These are phyloP conservation scores for Saxophila tyrrhenica DNA, from an alignment of 495 filamentous ascomycete species.

Conservation along the genomic window DNA sequence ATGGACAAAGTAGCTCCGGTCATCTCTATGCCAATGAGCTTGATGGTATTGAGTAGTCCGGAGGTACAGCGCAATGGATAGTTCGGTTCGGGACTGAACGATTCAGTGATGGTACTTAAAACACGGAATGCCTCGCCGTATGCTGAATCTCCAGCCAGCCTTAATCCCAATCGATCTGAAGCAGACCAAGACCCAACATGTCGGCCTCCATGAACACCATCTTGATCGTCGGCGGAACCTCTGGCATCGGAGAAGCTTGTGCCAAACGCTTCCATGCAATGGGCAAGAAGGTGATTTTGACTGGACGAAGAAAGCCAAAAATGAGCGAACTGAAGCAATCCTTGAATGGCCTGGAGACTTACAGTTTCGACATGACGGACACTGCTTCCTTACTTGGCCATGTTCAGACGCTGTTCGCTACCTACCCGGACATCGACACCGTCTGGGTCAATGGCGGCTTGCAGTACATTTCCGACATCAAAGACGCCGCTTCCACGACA, in stretches of 20 bases:
- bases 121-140: too few relatives aligned
- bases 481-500: constrained; percentile 18
- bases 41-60: too few relatives aligned
- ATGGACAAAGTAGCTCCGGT: too few relatives aligned
- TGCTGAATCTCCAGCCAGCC: too few relatives aligned
- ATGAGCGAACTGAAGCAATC: constrained; percentile 23
- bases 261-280: constrained; percentile 11
- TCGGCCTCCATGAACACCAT: constrained; percentile 6
- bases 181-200: not conserved
- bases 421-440: constrained; percentile 29
- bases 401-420: constrained; percentile 20
- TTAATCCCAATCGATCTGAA: too few relatives aligned
- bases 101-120: too few relatives aligned
- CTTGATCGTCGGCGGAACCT: constrained; percentile 19
- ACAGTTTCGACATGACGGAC: constrained; percentile 22
- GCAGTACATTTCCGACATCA: constrained; percentile 20
- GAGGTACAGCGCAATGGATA: too few relatives aligned
- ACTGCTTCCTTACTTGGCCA: constrained; percentile 20
- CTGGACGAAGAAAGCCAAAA: constrained; percentile 17
- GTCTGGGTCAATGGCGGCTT: constrained; percentile 30
- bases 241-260: constrained; percentile 15
- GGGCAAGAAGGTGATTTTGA: constrained; percentile 17
- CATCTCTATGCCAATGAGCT: too few relatives aligned
- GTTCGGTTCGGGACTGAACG: too few relatives aligned
- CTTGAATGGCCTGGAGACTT: constrained; percentile 24